Evolutionary conservation across 139 green algal genomes (phyloP).

Genomic region (Coccomyxa sp.): DNA sequence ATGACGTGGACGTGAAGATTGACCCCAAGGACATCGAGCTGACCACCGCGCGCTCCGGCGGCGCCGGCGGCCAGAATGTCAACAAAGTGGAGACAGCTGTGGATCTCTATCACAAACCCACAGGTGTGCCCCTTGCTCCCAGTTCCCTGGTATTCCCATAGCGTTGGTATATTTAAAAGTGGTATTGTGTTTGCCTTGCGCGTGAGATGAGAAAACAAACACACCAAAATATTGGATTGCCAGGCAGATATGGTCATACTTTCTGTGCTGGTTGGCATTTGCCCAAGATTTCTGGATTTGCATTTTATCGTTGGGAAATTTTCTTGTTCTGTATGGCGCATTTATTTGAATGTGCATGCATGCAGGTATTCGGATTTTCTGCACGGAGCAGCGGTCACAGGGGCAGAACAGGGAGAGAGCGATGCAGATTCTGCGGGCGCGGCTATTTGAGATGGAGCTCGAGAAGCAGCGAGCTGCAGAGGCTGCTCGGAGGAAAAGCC

Average conservation of each 20-base stretch:
- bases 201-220: no score
- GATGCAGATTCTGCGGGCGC: constrained; percentile 81
- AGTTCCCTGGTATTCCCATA: no score
- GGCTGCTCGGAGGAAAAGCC: constrained; percentile 59
- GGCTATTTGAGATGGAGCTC: constrained; percentile 92
- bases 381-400: constrained; percentile 90
- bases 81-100: constrained; percentile 96
- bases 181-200: no score
- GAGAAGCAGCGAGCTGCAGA: constrained; percentile 82
- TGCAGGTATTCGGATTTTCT: constrained; percentile 81
- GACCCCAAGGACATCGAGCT: constrained; percentile 80
- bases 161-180: no score
- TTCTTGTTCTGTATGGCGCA: background rate
- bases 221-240: no score
- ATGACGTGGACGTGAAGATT: constrained; percentile 79
- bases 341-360: background rate
- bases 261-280: no score
- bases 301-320: no score
- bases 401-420: constrained; percentile 88
- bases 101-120: constrained; percentile 97
- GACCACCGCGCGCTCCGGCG: constrained; percentile 63
- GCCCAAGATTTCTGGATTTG: no score
- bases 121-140: constrained; percentile 17
- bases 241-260: no score
- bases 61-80: constrained; percentile 85